Evolutionary conservation across 257 asterid genomes (phyloP).

Genomic region (Plectranthus barbatus): DNA sequence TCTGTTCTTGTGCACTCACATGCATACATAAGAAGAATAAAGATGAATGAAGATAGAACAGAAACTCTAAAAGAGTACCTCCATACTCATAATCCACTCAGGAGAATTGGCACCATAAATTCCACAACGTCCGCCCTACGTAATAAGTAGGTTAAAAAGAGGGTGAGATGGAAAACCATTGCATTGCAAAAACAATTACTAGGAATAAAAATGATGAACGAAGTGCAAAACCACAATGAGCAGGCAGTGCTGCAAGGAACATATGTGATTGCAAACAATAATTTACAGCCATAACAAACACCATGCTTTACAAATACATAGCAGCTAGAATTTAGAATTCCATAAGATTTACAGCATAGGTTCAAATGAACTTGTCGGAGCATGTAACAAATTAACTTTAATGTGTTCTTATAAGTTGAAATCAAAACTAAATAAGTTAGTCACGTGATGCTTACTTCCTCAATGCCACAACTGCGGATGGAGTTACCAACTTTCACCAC

Average conservation of each 20-base stretch:
- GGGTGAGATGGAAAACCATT: conserved; percentile 9
- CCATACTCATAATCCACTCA: conserved; percentile 97
- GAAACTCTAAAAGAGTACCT: conserved; percentile 44
- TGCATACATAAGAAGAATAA: neutral
- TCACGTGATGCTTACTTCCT: conserved; percentile 43
- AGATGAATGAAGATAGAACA: conserved; percentile 6
- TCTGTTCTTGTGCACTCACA: neutral
- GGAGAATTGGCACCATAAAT: conserved; percentile 84
- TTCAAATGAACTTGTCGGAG: conserved; percentile 1
- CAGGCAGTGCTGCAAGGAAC: neutral
- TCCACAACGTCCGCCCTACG: conserved; percentile 93
- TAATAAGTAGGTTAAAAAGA: conserved; percentile 9
- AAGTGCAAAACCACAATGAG: neutral
- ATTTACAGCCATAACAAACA: neutral
- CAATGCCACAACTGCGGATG: conserved; percentile 71
- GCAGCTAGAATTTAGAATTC: conserved; percentile 3
- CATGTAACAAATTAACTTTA: neutral
- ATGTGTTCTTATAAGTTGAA: neutral
- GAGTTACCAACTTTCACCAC: conserved; percentile 79
- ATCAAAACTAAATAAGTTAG: neutral
- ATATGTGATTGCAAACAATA: neutral
- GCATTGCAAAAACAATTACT: neutral
- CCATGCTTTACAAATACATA: conserved; percentile 4
- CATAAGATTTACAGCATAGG: neutral
- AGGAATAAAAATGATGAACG: neutral